These are phyloP conservation scores for Linnemannia zychae DNA, from an alignment of 192 early-diverging fungal species.

Conservation along the genomic window DNA sequence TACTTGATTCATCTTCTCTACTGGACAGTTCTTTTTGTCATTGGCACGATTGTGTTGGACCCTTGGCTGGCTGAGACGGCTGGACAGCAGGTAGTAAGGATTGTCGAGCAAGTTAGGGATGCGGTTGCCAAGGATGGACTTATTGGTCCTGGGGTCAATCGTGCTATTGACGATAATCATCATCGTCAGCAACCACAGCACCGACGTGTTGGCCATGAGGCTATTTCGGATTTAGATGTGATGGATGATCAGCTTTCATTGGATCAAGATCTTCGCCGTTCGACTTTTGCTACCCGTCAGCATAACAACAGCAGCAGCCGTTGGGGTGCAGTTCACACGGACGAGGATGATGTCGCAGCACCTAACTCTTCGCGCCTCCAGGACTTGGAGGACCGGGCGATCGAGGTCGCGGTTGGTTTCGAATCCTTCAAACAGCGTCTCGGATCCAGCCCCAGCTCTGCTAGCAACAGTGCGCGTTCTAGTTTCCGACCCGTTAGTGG, in stretches of 20 bases:
- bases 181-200: background rate
- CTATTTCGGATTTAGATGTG: background rate
- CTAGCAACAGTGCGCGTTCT: background rate
- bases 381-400: conserved; percentile 37
- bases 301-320: background rate
- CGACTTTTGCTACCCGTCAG: background rate
- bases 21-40: conserved; percentile 59
- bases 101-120: conserved; percentile 54
- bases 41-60: conserved; percentile 57
- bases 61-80: conserved; percentile 61
- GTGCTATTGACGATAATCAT: background rate
- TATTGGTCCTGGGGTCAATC: background rate
- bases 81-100: conserved; percentile 55
- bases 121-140: conserved; percentile 12
- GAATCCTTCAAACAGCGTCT: conserved; percentile 35
- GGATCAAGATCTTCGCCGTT: background rate
- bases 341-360: background rate
- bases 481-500: background rate
- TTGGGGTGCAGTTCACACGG: background rate
- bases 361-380: conserved; percentile 5
- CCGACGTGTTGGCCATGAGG: background rate
- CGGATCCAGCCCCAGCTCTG: background rate
- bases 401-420: conserved; percentile 42
- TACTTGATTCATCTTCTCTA: conserved; percentile 59
- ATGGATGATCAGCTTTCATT: background rate